These are phyloP conservation scores for Hirschioporus abietinus DNA, from an alignment of 768 basidiomycete species.

Conservation along the genomic window DNA sequence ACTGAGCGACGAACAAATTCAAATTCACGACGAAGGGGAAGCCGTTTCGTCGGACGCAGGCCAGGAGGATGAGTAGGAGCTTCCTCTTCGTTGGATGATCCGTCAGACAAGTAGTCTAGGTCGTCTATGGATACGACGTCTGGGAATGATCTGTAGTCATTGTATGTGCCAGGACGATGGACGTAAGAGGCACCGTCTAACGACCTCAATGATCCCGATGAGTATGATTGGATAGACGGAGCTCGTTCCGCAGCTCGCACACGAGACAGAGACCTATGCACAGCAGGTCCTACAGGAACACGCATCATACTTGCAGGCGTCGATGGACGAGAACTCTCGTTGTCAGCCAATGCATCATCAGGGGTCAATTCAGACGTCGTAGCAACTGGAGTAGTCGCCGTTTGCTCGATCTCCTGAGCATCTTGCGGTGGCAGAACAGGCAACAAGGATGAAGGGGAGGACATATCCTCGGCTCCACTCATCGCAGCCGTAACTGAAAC, in stretches of 20 bases:
- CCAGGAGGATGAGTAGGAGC: constrained; percentile 43
- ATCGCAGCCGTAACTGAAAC: neutral
- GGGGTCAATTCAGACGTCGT: neutral
- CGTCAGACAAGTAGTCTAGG: constrained; percentile 66
- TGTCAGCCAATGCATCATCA: neutral
- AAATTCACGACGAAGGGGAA: constrained; percentile 75
- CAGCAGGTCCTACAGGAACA: neutral
- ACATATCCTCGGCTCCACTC: neutral
- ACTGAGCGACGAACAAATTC: constrained; percentile 73
- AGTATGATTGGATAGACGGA: neutral
- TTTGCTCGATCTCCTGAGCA: neutral
- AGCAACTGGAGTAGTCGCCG: neutral
- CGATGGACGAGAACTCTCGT: neutral
- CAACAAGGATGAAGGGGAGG: neutral
- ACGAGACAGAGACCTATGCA: neutral
- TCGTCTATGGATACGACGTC: constrained; percentile 78
- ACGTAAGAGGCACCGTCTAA: neutral
- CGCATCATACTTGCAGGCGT: constrained; percentile 1
- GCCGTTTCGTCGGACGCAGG: constrained; percentile 48
- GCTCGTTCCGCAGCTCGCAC: neutral
- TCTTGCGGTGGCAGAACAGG: neutral
- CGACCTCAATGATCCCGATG: neutral
- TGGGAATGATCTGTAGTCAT: constrained; percentile 1
- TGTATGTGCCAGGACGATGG: neutral
- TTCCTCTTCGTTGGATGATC: constrained; percentile 50